phyloP scores from a whole-genome alignment of 169 alveolate species.

The Plasmodium malariae region DNA sequence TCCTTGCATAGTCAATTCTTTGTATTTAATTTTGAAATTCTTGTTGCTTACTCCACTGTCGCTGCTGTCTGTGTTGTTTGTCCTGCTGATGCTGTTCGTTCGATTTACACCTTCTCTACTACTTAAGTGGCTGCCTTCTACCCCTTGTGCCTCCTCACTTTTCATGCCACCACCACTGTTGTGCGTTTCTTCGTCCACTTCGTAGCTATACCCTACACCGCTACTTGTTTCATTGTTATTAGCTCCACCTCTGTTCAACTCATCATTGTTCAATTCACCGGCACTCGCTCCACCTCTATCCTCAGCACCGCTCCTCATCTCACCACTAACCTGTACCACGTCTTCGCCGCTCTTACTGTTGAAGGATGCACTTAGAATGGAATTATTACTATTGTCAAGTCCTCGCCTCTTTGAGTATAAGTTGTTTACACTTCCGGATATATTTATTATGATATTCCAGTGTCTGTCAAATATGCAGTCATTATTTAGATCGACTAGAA shows the following conservation, averaged over 20 bases:
- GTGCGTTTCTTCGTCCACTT: too few species aligned
- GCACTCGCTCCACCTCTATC: too few species aligned
- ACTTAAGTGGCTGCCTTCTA: background rate
- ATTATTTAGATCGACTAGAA: slow-evolving; percentile 93
- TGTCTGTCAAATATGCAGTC: slow-evolving; percentile 96
- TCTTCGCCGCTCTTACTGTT: background rate
- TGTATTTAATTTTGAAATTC: slow-evolving; percentile 90
- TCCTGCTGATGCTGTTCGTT: background rate
- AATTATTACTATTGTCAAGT: too few species aligned
- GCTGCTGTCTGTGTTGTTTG: background rate
- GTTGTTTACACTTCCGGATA: slow-evolving; percentile 87
- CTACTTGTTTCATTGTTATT: background rate
- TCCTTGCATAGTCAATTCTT: slow-evolving; percentile 94
- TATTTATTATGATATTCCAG: slow-evolving; percentile 95
- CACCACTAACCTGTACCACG: background rate
- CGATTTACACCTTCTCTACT: background rate
- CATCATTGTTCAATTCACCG: too few species aligned
- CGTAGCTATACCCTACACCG: too few species aligned
- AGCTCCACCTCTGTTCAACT: background rate
- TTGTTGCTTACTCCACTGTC: background rate
- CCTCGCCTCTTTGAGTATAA: slow-evolving; percentile 8
- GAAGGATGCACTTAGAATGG: background rate
- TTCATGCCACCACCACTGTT: too few species aligned
- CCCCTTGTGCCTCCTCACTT: too few species aligned
- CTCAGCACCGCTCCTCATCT: background rate